Evolutionary conservation across 495 filamentous ascomycete species (phyloP).

Genomic region (Jackrogersella minutella): DNA sequence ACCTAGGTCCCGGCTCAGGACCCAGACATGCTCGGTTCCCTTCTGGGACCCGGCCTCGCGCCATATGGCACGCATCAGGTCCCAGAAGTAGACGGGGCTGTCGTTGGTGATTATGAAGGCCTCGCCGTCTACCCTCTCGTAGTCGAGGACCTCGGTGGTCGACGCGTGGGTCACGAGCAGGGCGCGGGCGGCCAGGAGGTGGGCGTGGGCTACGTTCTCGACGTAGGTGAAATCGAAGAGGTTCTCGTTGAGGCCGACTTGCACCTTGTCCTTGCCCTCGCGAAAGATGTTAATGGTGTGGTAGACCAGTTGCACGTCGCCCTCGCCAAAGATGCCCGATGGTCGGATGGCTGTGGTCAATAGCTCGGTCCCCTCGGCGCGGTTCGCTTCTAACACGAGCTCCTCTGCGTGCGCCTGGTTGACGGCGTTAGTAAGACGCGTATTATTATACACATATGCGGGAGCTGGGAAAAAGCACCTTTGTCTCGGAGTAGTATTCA

Average conservation of each 20-base stretch:
- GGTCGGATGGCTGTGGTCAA: slow-evolving; percentile 84
- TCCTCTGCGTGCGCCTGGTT: slow-evolving; percentile 85
- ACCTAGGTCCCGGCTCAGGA: slow-evolving; percentile 69
- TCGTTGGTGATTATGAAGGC: slow-evolving; percentile 97
- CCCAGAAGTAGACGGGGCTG: slow-evolving; percentile 94
- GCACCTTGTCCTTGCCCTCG: slow-evolving; percentile 74
- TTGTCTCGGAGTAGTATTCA: slow-evolving; percentile 93
- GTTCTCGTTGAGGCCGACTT: slow-evolving; percentile 89
- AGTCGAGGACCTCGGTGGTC: slow-evolving; percentile 67
- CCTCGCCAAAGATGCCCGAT: slow-evolving; percentile 90
- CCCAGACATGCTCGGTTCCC: slow-evolving; percentile 73
- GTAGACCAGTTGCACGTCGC: slow-evolving; percentile 73
- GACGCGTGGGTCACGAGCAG: slow-evolving; percentile 68
- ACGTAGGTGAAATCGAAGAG: slow-evolving; percentile 87
- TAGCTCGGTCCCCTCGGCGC: slow-evolving; percentile 66
- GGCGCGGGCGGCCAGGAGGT: slow-evolving; percentile 74
- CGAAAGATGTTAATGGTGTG: slow-evolving; percentile 71
- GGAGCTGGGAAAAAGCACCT: slow-evolving; percentile 58
- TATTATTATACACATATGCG: not conserved
- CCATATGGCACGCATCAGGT: slow-evolving; percentile 84
- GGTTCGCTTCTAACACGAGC: slow-evolving; percentile 85
- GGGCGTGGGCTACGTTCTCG: slow-evolving; percentile 77
- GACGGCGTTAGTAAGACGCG: not conserved
- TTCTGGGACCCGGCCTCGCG: slow-evolving; percentile 68
- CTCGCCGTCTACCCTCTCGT: slow-evolving; percentile 89